Evolutionary conservation across 2,329 filamentous ascomycete genomes (phyloP).

Genomic region (Amesomyces nigricolor): DNA sequence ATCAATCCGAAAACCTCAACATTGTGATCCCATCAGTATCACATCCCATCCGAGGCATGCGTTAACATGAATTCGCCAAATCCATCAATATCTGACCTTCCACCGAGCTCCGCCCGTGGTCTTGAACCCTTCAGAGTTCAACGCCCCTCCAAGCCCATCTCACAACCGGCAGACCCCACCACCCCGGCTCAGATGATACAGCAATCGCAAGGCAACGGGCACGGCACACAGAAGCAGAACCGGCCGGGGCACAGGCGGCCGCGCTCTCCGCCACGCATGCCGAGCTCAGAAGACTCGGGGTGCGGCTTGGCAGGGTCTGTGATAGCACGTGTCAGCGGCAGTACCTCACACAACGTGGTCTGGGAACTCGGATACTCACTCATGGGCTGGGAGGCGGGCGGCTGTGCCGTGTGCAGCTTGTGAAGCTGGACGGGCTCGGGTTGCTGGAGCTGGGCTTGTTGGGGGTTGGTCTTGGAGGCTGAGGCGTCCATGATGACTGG

Average conservation of each 20-base stretch:
- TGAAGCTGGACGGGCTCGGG: conserved; percentile 15
- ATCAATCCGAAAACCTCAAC: no score
- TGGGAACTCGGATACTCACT: conserved; percentile 9
- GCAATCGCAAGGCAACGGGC: conserved; percentile 36
- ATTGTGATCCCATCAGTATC: no score
- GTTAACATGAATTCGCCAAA: no score
- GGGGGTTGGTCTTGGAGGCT: no score
- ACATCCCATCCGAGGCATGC: no score
- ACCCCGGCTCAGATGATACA: conserved; percentile 30
- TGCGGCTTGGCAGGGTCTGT: conserved; percentile 29
- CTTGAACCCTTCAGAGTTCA: no score
- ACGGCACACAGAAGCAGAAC: conserved; percentile 37
- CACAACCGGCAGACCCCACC: no score
- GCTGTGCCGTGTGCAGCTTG: conserved; percentile 17
- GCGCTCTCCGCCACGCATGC: conserved; percentile 29
- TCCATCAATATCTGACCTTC: no score
- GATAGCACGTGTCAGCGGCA: neutral
- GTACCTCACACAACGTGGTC: no score
- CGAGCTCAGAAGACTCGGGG: conserved; percentile 21
- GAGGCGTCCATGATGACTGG: no score
- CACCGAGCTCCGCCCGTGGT: no score
- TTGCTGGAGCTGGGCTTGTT: neutral
- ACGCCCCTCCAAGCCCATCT: no score
- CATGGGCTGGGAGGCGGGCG: conserved; percentile 20
- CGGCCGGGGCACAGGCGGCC: conserved; percentile 32